A percentile compares a stretch with the other conserved stretches of the same genome.
phyloP scores from a whole-genome alignment of 257 asterid species.

The Solanum commersonii region DNA sequence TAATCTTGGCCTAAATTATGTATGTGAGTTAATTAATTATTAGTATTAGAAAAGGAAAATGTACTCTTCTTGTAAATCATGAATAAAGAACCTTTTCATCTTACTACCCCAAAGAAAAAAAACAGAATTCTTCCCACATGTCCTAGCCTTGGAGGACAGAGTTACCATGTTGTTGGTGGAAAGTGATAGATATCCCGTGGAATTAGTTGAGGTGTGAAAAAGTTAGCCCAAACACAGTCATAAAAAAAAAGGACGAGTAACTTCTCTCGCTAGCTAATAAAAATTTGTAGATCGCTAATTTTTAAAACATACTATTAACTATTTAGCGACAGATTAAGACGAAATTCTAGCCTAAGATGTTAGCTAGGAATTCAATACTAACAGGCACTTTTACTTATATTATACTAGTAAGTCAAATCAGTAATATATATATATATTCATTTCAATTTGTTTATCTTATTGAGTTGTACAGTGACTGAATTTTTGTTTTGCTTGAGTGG shows the following conservation, averaged over 20 bases:
- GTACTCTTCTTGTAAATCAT: background rate
- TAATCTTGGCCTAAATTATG: background rate
- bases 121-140: background rate
- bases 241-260: too few species aligned
- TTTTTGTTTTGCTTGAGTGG: background rate
- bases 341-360: background rate
- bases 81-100: too few species aligned
- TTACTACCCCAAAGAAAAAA: background rate
- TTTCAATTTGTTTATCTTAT: background rate
- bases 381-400: too few species aligned
- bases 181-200: rapidly evolving
- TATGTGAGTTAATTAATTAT: background rate
- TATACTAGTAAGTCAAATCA: background rate
- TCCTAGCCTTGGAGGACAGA: too few species aligned
- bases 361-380: background rate
- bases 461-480: too few species aligned
- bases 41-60: background rate
- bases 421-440: rapidly evolving
- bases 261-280: background rate
- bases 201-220: too few species aligned
- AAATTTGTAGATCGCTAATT: background rate
- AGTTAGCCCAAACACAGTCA: too few species aligned
- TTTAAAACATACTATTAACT: background rate
- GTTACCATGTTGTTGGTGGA: rapidly evolving
- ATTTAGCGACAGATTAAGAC: background rate